These are phyloP conservation scores for Psilocybe azurescens DNA, from an alignment of 768 basidiomycete species.

Conservation along the genomic window DNA sequence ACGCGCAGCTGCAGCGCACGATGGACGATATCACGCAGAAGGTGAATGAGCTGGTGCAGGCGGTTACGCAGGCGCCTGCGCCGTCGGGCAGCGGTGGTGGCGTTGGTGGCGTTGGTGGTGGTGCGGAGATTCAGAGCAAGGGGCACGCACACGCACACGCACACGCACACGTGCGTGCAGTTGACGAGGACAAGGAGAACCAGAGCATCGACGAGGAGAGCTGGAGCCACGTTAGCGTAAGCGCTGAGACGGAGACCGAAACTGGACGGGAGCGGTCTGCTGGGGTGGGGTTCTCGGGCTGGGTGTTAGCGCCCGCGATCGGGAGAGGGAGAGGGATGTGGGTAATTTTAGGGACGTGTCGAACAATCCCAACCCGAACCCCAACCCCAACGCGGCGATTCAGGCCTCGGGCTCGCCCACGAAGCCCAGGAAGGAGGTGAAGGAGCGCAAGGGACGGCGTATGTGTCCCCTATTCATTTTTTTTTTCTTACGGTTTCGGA, in stretches of 20 bases:
- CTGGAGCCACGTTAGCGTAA: slow-evolving; percentile 44
- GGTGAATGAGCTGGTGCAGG: slow-evolving; percentile 44
- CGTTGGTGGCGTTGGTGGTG: neutral
- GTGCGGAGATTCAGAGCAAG: slow-evolving; percentile 13
- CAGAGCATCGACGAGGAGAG: slow-evolving; percentile 38
- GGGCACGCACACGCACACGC: slow-evolving; percentile 8
- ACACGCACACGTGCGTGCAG: neutral
- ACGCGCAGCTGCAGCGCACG: slow-evolving; percentile 44
- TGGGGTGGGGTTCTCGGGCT: slow-evolving; percentile 33
- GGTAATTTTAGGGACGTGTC: slow-evolving; percentile 47
- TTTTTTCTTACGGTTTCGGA: neutral
- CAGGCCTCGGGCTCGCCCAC: slow-evolving; percentile 12
- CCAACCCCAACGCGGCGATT: slow-evolving; percentile 10
- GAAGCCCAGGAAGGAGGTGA: slow-evolving; percentile 47
- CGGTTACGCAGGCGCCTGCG: slow-evolving; percentile 23
- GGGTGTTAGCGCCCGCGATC: slow-evolving; percentile 35
- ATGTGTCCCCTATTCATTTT: slow-evolving; percentile 30
- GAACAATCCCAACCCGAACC: slow-evolving; percentile 23
- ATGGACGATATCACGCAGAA: slow-evolving; percentile 53
- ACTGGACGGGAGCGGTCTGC: too few relatives aligned
- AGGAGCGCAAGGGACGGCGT: slow-evolving; percentile 63
- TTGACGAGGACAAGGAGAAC: slow-evolving; percentile 49
- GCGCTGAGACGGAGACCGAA: slow-evolving; percentile 32
- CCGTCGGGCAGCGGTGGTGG: too few relatives aligned
- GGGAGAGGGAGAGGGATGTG: slow-evolving; percentile 45